A percentile compares a stretch with the other conserved stretches of the same genome.
Evolutionary conservation across 768 basidiomycete genomes (phyloP).

Genomic region (Astraeus odoratus): DNA sequence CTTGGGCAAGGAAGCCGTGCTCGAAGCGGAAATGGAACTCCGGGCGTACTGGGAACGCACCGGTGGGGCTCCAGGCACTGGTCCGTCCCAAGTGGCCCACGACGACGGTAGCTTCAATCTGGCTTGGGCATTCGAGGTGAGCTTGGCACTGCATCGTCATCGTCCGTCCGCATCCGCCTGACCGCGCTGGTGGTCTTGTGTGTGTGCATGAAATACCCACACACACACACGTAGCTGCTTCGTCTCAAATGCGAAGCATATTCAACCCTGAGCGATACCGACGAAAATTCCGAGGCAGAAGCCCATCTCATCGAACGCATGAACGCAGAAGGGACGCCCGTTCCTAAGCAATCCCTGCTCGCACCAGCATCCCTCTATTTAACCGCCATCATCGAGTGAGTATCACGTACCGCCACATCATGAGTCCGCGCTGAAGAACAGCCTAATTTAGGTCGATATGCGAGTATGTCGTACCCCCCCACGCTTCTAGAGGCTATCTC

Average conservation of each 20-base stretch:
- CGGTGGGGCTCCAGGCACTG: constrained; percentile 27
- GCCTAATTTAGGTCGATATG: constrained; percentile 58
- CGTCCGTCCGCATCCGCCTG: no score
- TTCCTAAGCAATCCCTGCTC: constrained; percentile 47
- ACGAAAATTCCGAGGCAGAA: constrained; percentile 67
- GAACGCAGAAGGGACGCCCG: constrained; percentile 42
- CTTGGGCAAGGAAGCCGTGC: constrained; percentile 84
- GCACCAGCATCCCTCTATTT: constrained; percentile 85
- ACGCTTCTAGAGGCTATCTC: constrained; percentile 1
- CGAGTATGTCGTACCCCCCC: constrained; percentile 57
- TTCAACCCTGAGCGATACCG: constrained; percentile 74
- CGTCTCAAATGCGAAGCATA: constrained; percentile 86
- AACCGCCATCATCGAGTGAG: constrained; percentile 91
- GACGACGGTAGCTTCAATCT: constrained; percentile 62
- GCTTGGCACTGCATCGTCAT: neutral
- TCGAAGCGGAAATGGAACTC: constrained; percentile 90
- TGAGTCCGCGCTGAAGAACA: constrained; percentile 21
- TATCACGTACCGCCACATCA: constrained; percentile 19
- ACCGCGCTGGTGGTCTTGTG: no score
- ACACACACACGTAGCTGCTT: constrained; percentile 57
- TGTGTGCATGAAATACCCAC: no score
- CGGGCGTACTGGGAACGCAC: constrained; percentile 85
- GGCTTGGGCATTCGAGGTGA: constrained; percentile 71
- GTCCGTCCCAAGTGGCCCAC: constrained; percentile 22
- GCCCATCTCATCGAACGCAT: constrained; percentile 57